Evolutionary conservation across 805 yeast species (phyloP).

Genomic region (Candida incommunis): DNA sequence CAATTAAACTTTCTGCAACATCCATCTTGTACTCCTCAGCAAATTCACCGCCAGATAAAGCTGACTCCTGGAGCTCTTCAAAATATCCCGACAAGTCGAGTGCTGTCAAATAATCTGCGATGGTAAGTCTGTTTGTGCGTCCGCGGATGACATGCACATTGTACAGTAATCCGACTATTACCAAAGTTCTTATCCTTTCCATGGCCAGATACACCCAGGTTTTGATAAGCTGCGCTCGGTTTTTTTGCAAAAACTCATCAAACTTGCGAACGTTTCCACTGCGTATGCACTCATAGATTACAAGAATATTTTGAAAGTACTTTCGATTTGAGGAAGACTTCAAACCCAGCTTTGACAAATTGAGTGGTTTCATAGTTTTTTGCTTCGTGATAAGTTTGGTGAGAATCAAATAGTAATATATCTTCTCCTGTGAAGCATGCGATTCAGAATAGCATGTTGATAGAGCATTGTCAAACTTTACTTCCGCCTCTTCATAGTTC

Average conservation of each 20-base stretch:
- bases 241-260: constrained; percentile 3
- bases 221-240: not conserved
- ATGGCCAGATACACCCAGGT: not conserved
- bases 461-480: constrained; percentile 39
- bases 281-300: not conserved
- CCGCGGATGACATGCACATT: not conserved
- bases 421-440: not conserved
- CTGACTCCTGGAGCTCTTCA: constrained; percentile 3
- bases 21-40: constrained; percentile 23
- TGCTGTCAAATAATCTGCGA: not conserved
- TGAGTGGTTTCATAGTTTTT: not conserved
- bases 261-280: constrained; percentile 6
- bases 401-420: not conserved
- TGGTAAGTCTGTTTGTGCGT: not conserved
- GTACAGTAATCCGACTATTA: not conserved
- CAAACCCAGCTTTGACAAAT: constrained; percentile 3
- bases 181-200: not conserved
- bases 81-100: constrained; percentile 7
- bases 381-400: not conserved
- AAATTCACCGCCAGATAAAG: not conserved
- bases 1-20: constrained; percentile 54
- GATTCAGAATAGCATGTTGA: constrained; percentile 14
- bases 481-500: constrained; percentile 37
- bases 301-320: not conserved
- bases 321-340: constrained; percentile 14